Evolutionary conservation across 2,329 filamentous ascomycete species (phyloP).

Genomic region (Boeremia lycopersici): DNA sequence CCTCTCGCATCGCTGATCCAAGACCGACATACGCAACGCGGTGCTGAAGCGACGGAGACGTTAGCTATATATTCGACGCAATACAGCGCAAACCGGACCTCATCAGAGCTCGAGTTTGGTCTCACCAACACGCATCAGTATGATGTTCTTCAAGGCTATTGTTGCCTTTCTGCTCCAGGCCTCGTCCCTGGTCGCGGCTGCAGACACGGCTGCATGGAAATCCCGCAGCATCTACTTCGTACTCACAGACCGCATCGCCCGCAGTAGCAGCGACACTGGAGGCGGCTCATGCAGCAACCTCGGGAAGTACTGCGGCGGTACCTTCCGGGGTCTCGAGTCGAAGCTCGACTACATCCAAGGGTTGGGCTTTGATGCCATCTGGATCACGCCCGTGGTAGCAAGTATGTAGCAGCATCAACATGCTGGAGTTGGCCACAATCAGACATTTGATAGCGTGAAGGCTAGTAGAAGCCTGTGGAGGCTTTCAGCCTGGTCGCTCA

Average conservation of each 20-base stretch:
- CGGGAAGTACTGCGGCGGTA: slow-evolving; percentile 57
- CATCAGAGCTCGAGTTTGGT: neutral
- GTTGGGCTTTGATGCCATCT: slow-evolving; percentile 58
- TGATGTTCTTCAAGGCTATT: slow-evolving; percentile 26
- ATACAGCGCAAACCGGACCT: neutral
- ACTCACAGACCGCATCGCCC: slow-evolving; percentile 45
- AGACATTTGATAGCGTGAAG: no score
- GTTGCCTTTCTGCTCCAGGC: slow-evolving; percentile 25
- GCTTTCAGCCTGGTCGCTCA: no score
- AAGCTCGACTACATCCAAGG: slow-evolving; percentile 59
- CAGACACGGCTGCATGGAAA: slow-evolving; percentile 44
- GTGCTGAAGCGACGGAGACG: slow-evolving; percentile 1
- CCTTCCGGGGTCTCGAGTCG: slow-evolving; percentile 56
- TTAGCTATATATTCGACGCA: slow-evolving; percentile 12
- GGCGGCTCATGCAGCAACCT: slow-evolving; percentile 39
- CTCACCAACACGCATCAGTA: slow-evolving; percentile 7
- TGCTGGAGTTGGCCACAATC: no score
- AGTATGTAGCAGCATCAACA: slow-evolving; percentile 24
- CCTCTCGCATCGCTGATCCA: slow-evolving; percentile 10
- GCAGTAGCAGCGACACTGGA: slow-evolving; percentile 41
- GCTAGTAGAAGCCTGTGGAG: no score
- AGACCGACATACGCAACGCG: slow-evolving; percentile 1
- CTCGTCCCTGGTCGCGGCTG: slow-evolving; percentile 30
- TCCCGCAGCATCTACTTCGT: slow-evolving; percentile 47
- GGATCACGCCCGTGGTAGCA: slow-evolving; percentile 51